These are phyloP conservation scores for Alternaria ventricosa DNA, from an alignment of 2,329 filamentous ascomycete species.

Conservation along the genomic window DNA sequence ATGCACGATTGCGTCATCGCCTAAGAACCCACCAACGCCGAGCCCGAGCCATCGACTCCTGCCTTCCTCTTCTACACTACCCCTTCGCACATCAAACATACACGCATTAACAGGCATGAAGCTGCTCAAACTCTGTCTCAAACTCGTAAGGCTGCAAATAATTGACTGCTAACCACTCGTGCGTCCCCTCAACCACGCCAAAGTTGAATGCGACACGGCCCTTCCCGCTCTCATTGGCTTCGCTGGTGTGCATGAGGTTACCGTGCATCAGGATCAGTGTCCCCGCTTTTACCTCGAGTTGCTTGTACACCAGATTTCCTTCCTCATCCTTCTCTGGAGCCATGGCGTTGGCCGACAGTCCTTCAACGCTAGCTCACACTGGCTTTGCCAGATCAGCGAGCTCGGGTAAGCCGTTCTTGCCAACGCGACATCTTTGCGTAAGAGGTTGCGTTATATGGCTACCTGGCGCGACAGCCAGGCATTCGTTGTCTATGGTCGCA, in stretches of 20 bases:
- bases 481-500: background rate
- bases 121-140: background rate
- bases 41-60: too few relatives aligned
- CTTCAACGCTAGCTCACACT: accelerated
- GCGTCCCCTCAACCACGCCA: background rate
- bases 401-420: background rate
- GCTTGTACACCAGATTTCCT: background rate
- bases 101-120: background rate
- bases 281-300: accelerated
- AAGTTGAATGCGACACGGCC: background rate
- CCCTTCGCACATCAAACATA: too few relatives aligned
- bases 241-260: background rate
- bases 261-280: background rate
- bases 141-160: background rate
- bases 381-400: accelerated
- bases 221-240: background rate
- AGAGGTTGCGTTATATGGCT: background rate
- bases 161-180: background rate
- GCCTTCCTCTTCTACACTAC: too few relatives aligned
- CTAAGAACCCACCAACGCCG: too few relatives aligned
- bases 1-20: background rate
- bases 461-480: background rate
- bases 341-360: accelerated
- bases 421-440: background rate
- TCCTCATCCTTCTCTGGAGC: background rate